phyloP scores from a whole-genome alignment of 345 rosid genomes.

The Gossypium anomalum region DNA sequence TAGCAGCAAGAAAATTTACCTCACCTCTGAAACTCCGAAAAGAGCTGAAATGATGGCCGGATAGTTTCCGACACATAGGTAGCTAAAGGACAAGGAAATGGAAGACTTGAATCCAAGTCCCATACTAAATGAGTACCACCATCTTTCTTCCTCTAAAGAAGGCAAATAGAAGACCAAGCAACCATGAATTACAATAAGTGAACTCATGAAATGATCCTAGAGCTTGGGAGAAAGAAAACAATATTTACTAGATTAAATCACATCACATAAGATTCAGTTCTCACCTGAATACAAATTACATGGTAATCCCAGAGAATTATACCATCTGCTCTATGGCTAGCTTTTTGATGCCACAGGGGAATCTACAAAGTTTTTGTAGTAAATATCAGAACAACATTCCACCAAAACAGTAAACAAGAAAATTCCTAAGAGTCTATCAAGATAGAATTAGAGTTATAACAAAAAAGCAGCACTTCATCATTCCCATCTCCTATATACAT shows the following conservation, averaged over 20 bases:
- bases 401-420: background rate
- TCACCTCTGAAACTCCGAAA: conserved; percentile 75
- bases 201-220: conserved; percentile 4
- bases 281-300: conserved; percentile 78
- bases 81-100: conserved; percentile 69
- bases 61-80: conserved; percentile 58
- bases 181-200: background rate
- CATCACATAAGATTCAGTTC: background rate
- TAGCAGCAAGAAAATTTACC: conserved; percentile 31
- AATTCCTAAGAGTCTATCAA: background rate
- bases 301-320: conserved; percentile 86
- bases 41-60: conserved; percentile 72
- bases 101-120: conserved; percentile 85
- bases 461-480: background rate
- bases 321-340: conserved; percentile 79
- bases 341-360: conserved; percentile 93
- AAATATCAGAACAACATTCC: conserved; percentile 1
- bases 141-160: conserved; percentile 45
- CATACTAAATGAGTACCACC: conserved; percentile 49
- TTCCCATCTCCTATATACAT: background rate
- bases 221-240: background rate
- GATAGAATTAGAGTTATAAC: background rate
- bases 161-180: background rate
- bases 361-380: conserved; percentile 36
- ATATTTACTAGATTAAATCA: background rate